These are phyloP conservation scores for Hippophae gyantsensis DNA, from an alignment of 306 rosid species.

Conservation along the genomic window DNA sequence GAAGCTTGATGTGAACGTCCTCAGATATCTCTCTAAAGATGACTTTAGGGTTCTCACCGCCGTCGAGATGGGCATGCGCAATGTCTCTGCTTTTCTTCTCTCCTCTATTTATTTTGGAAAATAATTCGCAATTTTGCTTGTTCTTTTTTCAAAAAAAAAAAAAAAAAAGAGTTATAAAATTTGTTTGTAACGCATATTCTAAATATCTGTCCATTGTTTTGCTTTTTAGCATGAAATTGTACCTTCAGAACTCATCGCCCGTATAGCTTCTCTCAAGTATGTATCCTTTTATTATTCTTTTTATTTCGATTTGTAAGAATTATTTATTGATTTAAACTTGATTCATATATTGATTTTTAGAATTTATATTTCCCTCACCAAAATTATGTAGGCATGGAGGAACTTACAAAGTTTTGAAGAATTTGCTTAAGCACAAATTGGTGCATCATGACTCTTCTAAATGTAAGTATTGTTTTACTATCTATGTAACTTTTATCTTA, in stretches of 20 bases:
- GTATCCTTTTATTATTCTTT: not conserved
- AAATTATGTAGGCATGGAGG: conserved; percentile 69
- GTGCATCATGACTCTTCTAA: conserved; percentile 88
- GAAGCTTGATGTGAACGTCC: conserved; percentile 74
- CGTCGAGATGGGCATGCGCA: conserved; percentile 85
- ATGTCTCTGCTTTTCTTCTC: conserved; percentile 29
- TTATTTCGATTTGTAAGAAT: not conserved
- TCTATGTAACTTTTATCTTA: not conserved
- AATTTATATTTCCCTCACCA: not conserved
- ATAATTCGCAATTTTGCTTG: not conserved
- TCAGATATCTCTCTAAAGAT: conserved; percentile 77
- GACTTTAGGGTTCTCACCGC: conserved; percentile 95
- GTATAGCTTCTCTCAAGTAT: conserved; percentile 67
- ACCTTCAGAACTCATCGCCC: conserved; percentile 61
- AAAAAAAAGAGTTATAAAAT: not conserved
- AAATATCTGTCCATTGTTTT: not conserved
- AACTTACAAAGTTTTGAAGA: conserved; percentile 74
- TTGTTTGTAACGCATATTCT: not conserved
- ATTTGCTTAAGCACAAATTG: conserved; percentile 75
- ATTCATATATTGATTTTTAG: not conserved
- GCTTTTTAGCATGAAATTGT: conserved; percentile 70
- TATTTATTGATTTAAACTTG: not conserved
- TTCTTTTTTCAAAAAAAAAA: too few species aligned
- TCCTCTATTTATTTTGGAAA: not conserved
- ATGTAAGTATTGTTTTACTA: conserved; percentile 34